These are phyloP conservation scores for Naumovozyma dairenensis DNA, from an alignment of 805 yeast species.

Conservation along the genomic window DNA sequence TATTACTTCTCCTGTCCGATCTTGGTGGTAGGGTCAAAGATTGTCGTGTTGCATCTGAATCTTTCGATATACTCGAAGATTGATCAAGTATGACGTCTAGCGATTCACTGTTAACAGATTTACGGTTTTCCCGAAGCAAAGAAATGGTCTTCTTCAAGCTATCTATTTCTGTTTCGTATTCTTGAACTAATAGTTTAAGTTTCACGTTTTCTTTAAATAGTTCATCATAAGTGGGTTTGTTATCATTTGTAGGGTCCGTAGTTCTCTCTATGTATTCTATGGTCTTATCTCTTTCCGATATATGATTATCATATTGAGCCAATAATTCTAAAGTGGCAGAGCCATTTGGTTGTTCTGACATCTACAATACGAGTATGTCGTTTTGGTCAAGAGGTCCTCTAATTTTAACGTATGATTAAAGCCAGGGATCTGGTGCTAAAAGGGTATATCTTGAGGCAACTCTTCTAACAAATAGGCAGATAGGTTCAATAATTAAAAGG, in stretches of 20 bases:
- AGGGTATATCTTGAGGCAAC: too few relatives aligned
- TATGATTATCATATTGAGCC: conserved; percentile 24
- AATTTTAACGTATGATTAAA: too few relatives aligned
- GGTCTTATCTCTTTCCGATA: conserved; percentile 20
- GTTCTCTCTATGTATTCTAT: conserved; percentile 22
- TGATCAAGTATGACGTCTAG: conserved; percentile 4
- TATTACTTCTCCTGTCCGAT: conserved; percentile 28
- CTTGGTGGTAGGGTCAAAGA: conserved; percentile 30
- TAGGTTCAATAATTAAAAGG: too few relatives aligned
- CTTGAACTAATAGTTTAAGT: conserved; percentile 19
- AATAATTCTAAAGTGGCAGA: conserved; percentile 18
- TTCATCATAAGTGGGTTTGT: conserved; percentile 21
- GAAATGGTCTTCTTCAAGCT: conserved; percentile 10
- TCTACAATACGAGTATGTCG: too few relatives aligned
- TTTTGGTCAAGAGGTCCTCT: too few relatives aligned
- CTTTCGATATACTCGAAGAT: background rate
- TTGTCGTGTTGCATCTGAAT: conserved; percentile 3
- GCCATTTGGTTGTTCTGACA: background rate
- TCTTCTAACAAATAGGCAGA: too few relatives aligned
- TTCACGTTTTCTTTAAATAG: conserved; percentile 24
- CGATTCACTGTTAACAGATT: background rate
- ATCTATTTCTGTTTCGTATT: conserved; percentile 19
- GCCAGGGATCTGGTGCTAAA: too few relatives aligned
- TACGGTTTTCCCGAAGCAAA: conserved; percentile 6
- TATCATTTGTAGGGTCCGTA: conserved; percentile 4